Base-by-base conservation (phyloP, 441 rosid species). In the Macaranga tanarius region DNA sequence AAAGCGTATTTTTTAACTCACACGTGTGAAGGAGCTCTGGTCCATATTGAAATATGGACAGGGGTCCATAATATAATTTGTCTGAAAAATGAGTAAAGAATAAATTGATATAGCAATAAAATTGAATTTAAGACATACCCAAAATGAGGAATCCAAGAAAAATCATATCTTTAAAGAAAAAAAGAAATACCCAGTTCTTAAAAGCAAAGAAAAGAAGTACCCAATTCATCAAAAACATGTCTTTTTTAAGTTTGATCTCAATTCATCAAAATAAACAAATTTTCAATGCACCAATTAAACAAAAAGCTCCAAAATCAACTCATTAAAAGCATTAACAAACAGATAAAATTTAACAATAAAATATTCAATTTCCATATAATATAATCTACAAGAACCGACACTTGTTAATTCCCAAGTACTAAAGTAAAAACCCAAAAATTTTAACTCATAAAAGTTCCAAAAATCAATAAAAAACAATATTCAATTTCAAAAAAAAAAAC, bases 121-220 rank as follows among this genome's bases (percentile, higher is more conserved):
- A 15, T 40, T 2, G 10, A 0, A 51, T 40, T 52, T 45, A 59
- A 72, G 51, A 42, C 9, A 42, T 19, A 75, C 79, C 20, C 23
- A 71, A 76, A 69, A 75, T 67, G 76, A 73, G 77, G 84, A 81
- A 79, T 77, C 75, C 83, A 63, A 83, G 76, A 73, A 55, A 69
- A 72, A 73, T 51, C 5, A 69, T 66, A 65, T 44, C 34, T 48
- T 15, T 25, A 51, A 20, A 59, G 54, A 70, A 19, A 31, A 17
- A 26, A 26, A 68, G 58, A 22, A 64, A 71, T 25, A 69, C 9
- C 22, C 11, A 67, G 11, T 22, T 65, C 57, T 51, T 51, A 52
- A 67, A 34, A 60, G 62, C 7, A 6, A 15, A 15, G 28, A 26
- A 70, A 70, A 47, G 38, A 31, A 31, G 5, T 31, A 31, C 38